Percentiles rank a stretch among this genome's conserved stretches.
These are phyloP conservation scores for Bryoerythrophyllum caledonicum DNA, from an alignment of 225 moss, liverwort and hornwort species.

Conservation along the genomic window DNA sequence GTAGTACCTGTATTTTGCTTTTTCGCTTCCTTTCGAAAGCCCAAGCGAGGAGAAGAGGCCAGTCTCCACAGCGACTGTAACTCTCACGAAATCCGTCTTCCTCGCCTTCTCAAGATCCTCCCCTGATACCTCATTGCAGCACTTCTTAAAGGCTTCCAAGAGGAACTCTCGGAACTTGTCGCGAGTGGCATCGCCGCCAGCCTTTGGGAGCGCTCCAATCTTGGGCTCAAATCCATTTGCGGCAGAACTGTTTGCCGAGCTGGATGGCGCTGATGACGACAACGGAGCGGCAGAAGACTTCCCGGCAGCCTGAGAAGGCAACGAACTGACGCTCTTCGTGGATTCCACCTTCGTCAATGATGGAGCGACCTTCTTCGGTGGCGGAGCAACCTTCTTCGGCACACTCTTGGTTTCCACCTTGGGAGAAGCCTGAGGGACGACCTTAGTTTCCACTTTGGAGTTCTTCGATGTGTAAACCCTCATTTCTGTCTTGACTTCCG, in stretches of 20 bases:
- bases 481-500: slow-evolving; percentile 36
- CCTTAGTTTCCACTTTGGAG: slow-evolving; percentile 31
- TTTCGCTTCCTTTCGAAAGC: slow-evolving; percentile 50
- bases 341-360: slow-evolving; percentile 30
- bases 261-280: slow-evolving; percentile 25
- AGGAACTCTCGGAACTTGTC: slow-evolving; percentile 72
- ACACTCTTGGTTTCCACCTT: slow-evolving; percentile 40
- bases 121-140: slow-evolving; percentile 56
- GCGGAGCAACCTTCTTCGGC: slow-evolving; percentile 17
- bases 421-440: slow-evolving; percentile 21
- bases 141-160: slow-evolving; percentile 67
- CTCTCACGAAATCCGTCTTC: slow-evolving; percentile 50
- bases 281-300: slow-evolving; percentile 1
- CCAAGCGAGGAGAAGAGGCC: slow-evolving; percentile 82
- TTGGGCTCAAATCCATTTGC: slow-evolving; percentile 45
- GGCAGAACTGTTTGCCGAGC: slow-evolving; percentile 44
- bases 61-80: slow-evolving; percentile 60
- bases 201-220: slow-evolving; percentile 57
- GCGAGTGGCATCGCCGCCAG: slow-evolving; percentile 62
- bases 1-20: slow-evolving; percentile 52
- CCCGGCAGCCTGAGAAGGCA: slow-evolving; percentile 5
- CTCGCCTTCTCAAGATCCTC: slow-evolving; percentile 52
- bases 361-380: slow-evolving; percentile 20
- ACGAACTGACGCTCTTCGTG: slow-evolving; percentile 33
- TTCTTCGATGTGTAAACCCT: slow-evolving; percentile 47